Evolutionary conservation across 2,329 filamentous ascomycete species (phyloP).

Genomic region (Alternaria dauci): DNA sequence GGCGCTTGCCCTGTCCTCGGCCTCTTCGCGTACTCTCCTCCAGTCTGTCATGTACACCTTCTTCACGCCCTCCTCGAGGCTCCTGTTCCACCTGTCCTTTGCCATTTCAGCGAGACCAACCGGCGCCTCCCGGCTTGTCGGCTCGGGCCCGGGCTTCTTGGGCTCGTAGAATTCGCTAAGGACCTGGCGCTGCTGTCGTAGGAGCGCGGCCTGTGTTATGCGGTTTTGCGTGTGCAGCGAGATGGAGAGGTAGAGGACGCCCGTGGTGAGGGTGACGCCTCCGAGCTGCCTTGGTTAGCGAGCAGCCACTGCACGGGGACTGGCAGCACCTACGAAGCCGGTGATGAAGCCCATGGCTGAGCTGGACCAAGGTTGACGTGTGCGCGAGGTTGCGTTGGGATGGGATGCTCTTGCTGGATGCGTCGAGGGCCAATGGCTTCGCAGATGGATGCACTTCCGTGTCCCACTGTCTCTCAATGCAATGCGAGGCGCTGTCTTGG

Average conservation of each 20-base stretch:
- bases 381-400: background rate
- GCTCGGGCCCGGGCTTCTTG: conserved; percentile 50
- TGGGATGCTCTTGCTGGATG: background rate
- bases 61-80: conserved; percentile 55
- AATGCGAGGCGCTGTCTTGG: background rate
- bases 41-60: conserved; percentile 57
- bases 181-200: conserved; percentile 57
- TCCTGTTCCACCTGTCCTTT: conserved; percentile 61
- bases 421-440: conserved; percentile 17
- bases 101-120: conserved; percentile 56
- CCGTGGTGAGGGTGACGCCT: conserved; percentile 60
- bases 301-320: background rate
- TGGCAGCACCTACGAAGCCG: conserved; percentile 55
- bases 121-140: conserved; percentile 49
- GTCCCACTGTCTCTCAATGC: background rate
- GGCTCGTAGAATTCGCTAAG: conserved; percentile 57
- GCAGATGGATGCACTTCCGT: background rate
- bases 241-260: conserved; percentile 51
- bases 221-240: conserved; percentile 58
- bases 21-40: conserved; percentile 51
- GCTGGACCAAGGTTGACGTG: conserved; percentile 7
- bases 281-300: conserved; percentile 51
- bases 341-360: conserved; percentile 60
- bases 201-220: conserved; percentile 54
- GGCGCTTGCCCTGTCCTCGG: conserved; percentile 52